Evolutionary conservation across 116 monocot species (phyloP).

Genomic region (Trichopus zeylanicus): DNA sequence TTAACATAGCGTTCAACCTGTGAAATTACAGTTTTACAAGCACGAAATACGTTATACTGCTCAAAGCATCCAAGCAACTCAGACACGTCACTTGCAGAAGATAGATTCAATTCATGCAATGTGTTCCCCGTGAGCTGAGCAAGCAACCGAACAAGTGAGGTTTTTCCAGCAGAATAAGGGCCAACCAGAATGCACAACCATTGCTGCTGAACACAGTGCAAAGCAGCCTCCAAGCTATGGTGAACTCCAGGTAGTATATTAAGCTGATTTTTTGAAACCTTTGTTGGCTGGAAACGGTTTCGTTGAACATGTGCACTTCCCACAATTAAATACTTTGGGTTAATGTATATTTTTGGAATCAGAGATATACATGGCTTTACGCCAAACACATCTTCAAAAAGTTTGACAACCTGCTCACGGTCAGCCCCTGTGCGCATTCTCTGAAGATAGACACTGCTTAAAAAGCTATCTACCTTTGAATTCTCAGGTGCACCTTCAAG

Average conservation of each 20-base stretch:
- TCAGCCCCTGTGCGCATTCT: slow-evolving; percentile 83
- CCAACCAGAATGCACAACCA: slow-evolving; percentile 95
- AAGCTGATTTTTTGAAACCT: slow-evolving; percentile 32
- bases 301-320: slow-evolving; percentile 51
- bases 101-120: slow-evolving; percentile 81
- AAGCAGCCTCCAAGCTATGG: slow-evolving; percentile 58
- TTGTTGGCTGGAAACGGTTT: slow-evolving; percentile 60
- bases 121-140: slow-evolving; percentile 82
- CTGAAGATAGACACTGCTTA: slow-evolving; percentile 68
- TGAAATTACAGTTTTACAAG: slow-evolving; percentile 31
- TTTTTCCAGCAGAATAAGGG: slow-evolving; percentile 84
- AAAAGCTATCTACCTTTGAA: slow-evolving; percentile 38
- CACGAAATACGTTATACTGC: slow-evolving; percentile 64
- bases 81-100: slow-evolving; percentile 89
- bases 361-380: slow-evolving; percentile 31
- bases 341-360: slow-evolving; percentile 45
- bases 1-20: slow-evolving; percentile 64
- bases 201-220: slow-evolving; percentile 56
- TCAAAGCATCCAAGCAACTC: slow-evolving; percentile 98
- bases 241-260: slow-evolving; percentile 40
- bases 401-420: slow-evolving; percentile 49
- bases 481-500: slow-evolving; percentile 43
- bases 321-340: slow-evolving; percentile 45
- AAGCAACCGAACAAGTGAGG: slow-evolving; percentile 66
- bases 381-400: slow-evolving; percentile 71